Conservation (phyloP, 306 rosid genomes). For the Alnus rubra region DNA sequence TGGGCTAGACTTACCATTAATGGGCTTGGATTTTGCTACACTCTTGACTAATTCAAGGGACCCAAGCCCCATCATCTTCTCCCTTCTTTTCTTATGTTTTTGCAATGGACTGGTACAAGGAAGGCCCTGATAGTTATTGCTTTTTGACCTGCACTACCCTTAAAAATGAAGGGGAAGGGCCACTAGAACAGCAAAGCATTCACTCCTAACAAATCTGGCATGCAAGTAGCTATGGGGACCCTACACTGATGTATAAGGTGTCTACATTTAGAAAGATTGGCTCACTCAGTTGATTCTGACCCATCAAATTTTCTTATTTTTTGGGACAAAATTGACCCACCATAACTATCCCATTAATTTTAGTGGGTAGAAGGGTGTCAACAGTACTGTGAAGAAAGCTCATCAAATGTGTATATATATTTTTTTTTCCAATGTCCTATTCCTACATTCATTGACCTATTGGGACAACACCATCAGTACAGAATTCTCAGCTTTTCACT, state of each 20-base stretch:
- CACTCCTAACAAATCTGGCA: conserved; percentile 18
- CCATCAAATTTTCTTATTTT: not conserved
- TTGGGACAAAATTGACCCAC: not conserved
- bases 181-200: not conserved
- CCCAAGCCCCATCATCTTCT: not conserved
- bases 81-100: not conserved
- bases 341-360: not conserved
- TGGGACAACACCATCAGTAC: not conserved
- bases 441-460: conserved; percentile 13
- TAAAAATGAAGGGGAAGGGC: not conserved
- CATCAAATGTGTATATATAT: not conserved
- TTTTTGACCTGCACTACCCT: not conserved
- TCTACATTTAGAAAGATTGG: conserved; percentile 1
- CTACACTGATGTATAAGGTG: conserved; percentile 8
- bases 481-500: not conserved
- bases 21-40: not conserved
- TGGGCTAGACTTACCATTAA: not conserved
- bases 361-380: conserved; percentile 18
- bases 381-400: not conserved
- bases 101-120: not conserved
- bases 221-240: conserved; percentile 12
- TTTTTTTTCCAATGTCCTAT: not conserved
- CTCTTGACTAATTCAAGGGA: not conserved
- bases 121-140: not conserved
- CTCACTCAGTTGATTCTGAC: conserved; percentile 19